phyloP scores from a whole-genome alignment of 176 grass and related monocot genomes.

The Phoenix roebelenii region DNA sequence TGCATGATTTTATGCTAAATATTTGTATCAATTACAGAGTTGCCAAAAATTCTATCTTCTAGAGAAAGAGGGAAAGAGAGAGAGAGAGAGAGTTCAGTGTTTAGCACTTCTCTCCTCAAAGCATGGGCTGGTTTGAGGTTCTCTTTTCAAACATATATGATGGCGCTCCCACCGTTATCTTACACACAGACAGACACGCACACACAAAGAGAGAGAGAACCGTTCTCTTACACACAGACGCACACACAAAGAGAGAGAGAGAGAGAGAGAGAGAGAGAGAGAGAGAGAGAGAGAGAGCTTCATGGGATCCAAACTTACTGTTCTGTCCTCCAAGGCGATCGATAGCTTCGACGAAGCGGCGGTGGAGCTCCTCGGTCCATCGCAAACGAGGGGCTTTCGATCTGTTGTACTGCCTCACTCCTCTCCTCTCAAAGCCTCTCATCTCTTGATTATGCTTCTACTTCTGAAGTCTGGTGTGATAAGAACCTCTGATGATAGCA shows the following conservation, averaged over 20 bases:
- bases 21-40: too few relatives aligned
- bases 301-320: conserved; percentile 27
- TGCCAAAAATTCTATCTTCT: too few relatives aligned
- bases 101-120: too few relatives aligned
- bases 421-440: conserved; percentile 49
- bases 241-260: not conserved
- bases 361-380: conserved; percentile 92
- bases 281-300: not conserved
- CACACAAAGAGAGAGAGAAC: too few relatives aligned
- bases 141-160: too few relatives aligned
- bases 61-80: not conserved
- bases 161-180: too few relatives aligned
- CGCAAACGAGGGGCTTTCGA: conserved; percentile 64
- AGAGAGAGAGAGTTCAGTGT: not conserved
- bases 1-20: too few relatives aligned
- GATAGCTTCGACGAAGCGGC: conserved; percentile 59
- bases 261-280: not conserved
- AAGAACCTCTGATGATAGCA: not conserved
- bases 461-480: not conserved
- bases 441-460: not conserved
- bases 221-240: too few relatives aligned
- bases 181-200: too few relatives aligned
- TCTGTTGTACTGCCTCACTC: conserved; percentile 76
- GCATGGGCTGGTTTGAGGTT: too few relatives aligned
- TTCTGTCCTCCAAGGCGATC: conserved; percentile 64